Evolutionary conservation across 495 filamentous ascomycete genomes (phyloP), one percentile per base, ranked within the genome.

Genomic region (Lepidopterella palustris): DNA sequence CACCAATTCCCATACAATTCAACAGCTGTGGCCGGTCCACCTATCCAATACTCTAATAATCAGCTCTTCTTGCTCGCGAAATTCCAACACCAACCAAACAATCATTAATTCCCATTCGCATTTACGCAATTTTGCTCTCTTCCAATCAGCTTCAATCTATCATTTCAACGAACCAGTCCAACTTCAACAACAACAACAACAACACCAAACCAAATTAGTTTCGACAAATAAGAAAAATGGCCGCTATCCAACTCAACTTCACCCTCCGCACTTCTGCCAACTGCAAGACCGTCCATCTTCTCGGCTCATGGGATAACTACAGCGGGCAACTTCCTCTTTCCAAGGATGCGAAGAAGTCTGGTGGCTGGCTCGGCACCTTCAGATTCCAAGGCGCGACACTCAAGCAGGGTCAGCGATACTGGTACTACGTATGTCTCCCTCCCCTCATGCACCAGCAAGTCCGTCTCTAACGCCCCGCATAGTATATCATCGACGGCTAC

Each of bases 241-340:
- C 73, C 23, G 70, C 74, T 31, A 74, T 75, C 47, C 74, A 76
- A 53, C 69, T 75, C 54, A 73, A 72, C 68, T 76, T 76, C 61
- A 83, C 85, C 73, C 87, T 98, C 72, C 91, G 92, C 78, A 96
- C 93, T 73, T 95, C 92, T 72, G 81, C 89, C 76, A 89, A 91
- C 77, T 89, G 92, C 82, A 96, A 97, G 85, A 92, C 91, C 75
- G 93, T 95, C 75, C 93, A 97, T 73, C 82, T 98, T 61, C 85
- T 97, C 71, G 93, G 93, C 71, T 97, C 93, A 61, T 98, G 93
- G 93, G 95, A 98, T 80, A 88, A 89, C 80, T 98, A 98, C 83
- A 76, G 77, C 59, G 89, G 90, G 63, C 92, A 96, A 73, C 86
- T 95, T 70, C 91, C 91, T 57, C 85, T 96, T 67, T 88, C 90